phyloP scores from a whole-genome alignment of 2,329 filamentous ascomycete genomes.

The Talaromyces sp. region DNA sequence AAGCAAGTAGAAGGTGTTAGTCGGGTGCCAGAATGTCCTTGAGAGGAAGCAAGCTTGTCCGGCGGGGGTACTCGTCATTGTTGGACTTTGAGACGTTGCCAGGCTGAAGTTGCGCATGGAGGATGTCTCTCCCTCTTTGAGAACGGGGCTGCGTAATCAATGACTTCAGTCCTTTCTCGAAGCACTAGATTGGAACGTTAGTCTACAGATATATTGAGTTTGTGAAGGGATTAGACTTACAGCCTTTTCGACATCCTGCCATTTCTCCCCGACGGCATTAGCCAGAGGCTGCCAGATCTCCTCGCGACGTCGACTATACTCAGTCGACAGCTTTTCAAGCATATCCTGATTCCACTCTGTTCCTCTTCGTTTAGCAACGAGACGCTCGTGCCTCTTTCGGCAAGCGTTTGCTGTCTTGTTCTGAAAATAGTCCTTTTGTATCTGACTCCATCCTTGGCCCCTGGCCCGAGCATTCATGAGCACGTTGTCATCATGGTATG shows the following conservation, averaged over 20 bases:
- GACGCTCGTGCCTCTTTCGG: slow-evolving; percentile 79
- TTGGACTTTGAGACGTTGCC: slow-evolving; percentile 7
- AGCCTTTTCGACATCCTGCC: slow-evolving; percentile 74
- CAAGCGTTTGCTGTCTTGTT: slow-evolving; percentile 76
- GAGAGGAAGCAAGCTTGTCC: slow-evolving; percentile 13
- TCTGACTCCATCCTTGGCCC: slow-evolving; percentile 79
- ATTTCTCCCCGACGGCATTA: slow-evolving; percentile 54
- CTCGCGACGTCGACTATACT: slow-evolving; percentile 74
- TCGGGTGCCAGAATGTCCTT: slow-evolving; percentile 16
- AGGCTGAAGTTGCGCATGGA: slow-evolving; percentile 19
- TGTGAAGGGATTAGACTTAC: slow-evolving; percentile 49
- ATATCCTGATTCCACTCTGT: slow-evolving; percentile 77
- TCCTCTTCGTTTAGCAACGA: slow-evolving; percentile 68
- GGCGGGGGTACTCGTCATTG: slow-evolving; percentile 12
- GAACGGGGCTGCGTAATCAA: slow-evolving; percentile 14
- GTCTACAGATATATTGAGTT: not conserved
- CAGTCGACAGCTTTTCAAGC: slow-evolving; percentile 68
- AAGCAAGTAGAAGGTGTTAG: not conserved
- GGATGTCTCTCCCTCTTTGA: slow-evolving; percentile 16
- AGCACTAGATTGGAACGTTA: slow-evolving; percentile 21
- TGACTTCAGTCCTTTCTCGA: slow-evolving; percentile 23
- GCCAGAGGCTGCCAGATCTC: slow-evolving; percentile 79
- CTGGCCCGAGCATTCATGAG: slow-evolving; percentile 68
- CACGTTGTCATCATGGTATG: slow-evolving; percentile 66
- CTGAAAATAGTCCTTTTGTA: slow-evolving; percentile 71